Base-by-base conservation (phyloP, 441 rosid genomes). In the Corymbia citriodora region DNA sequence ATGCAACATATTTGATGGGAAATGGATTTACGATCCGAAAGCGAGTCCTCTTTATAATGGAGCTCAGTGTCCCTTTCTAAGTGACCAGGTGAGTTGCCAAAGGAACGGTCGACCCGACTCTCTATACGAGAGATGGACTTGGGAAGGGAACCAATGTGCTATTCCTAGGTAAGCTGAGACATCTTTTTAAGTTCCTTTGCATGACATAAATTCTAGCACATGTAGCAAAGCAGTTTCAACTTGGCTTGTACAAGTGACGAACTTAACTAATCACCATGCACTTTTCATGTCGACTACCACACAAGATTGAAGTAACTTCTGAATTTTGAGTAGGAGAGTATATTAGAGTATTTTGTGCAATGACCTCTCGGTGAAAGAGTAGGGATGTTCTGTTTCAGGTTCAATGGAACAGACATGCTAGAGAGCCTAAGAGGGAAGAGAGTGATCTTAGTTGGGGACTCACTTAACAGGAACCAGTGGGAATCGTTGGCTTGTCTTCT, bases 61-160 rank as follows among this genome's bases (percentile, higher is more conserved):
- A 52, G n/a, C 89, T 25, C 91, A 89, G 89, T 95, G 96, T 72
- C 94, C 95, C 7, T 94, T 95, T 88, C 93, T 95, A 23, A 93
- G 95, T 87, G 93, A 93, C 16, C 91, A 93, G 89, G 95, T 93
- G 10, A 93, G 94, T 92, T 95, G 96, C 92, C 93, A 91, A 36
- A 91, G 91, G 88, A 94, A 94, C 72, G 95, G 96, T 48, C 90
- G 95, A 87, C 94, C 94, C 2, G 96, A 94, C 53, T 90, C 61
- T 48, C 91, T 90, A 17, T 95, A 94, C 45, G 94, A 95, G 92
- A 93, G 89, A 74, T 95, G 96, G 96, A 94, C 90, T 14, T 95
- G 96, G 96, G 91, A 94, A 90, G 91, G 93, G 53, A 90, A 91
- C 57, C 93, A 74, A 5, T 95, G 96, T 87, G 74, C 90, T n/a